Base-by-base conservation (phyloP, 2,329 filamentous ascomycete genomes). In the Ophiostoma montium region DNA sequence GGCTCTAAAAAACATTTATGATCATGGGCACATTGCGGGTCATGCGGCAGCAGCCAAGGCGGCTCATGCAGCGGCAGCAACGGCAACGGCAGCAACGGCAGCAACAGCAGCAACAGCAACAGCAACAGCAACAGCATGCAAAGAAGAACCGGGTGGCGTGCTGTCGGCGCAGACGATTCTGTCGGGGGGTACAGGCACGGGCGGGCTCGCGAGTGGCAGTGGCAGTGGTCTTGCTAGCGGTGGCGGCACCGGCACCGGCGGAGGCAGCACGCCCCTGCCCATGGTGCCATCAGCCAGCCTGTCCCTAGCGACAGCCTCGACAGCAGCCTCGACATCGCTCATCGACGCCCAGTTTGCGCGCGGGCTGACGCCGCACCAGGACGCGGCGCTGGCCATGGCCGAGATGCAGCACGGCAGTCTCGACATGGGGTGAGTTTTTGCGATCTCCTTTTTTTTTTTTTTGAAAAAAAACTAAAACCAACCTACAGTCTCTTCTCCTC, bases 1-100 rank as follows among this genome's bases (percentile, higher is more conserved):
- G 5, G 78, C 78, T 0, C 65, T 82, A 30, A 76, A 71, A 55
- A 81, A 80, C 56, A 82, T 82, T 2, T 82, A 82, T 58, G 77
- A 81, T 57, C 76, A 82, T 60, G 78, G 78, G 2, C 73, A 70
- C 47, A 66, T 81, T 12, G 66, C 72, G 13, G 75, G 73, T 4
- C 65, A 67, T 8, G 23, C 23, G 0, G 39, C 41, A 1, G 46
- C 31, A 0, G 49, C 31, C 10, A 46, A 43, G 7, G 51, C 36
- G 12, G 38, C 36, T 16, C 50, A 35, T 10, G 46, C 38, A 6
- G 41, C 42, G n/a, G 49, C 33, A 15, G 35, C 27, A 4, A 33
- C 31, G 2, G 43, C 43, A 3, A 35, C 42, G 11, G 27, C 30
- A 15, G 46, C 38, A 6, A 35, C 42, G n/a, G 49, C 33, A 15